Evolutionary conservation across 2,329 filamentous ascomycete genomes (phyloP).

Genomic region (Botrytis elliptica): DNA sequence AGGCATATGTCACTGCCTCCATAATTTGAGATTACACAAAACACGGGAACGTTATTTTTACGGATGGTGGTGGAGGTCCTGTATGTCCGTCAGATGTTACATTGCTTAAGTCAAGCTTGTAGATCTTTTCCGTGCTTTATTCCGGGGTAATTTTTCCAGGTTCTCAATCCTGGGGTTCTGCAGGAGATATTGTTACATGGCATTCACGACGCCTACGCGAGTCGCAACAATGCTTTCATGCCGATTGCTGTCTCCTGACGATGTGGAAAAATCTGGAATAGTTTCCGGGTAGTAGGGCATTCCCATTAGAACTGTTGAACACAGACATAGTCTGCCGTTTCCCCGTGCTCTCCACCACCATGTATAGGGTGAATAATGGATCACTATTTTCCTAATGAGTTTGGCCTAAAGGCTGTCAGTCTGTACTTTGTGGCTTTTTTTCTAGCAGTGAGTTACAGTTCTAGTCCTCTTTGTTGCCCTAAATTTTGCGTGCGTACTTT

Average conservation of each 20-base stretch:
- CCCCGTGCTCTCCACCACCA: background rate
- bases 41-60: background rate
- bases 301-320: background rate
- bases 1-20: background rate
- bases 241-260: background rate
- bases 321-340: background rate
- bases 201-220: background rate
- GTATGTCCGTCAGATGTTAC: background rate
- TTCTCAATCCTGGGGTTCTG: background rate
- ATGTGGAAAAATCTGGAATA: background rate
- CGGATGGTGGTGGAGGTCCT: background rate
- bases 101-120: background rate
- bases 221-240: background rate
- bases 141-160: background rate
- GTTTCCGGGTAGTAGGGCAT: background rate
- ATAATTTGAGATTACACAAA: background rate
- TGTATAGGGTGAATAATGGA: background rate
- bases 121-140: background rate
- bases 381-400: background rate
- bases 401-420: background rate
- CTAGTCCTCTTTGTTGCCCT: background rate
- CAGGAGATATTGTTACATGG: background rate
- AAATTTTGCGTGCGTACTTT: background rate
- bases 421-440: background rate
- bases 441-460: background rate